Conservation (phyloP, 2,329 filamentous ascomycete species). For the Canariomyces notabilis region DNA sequence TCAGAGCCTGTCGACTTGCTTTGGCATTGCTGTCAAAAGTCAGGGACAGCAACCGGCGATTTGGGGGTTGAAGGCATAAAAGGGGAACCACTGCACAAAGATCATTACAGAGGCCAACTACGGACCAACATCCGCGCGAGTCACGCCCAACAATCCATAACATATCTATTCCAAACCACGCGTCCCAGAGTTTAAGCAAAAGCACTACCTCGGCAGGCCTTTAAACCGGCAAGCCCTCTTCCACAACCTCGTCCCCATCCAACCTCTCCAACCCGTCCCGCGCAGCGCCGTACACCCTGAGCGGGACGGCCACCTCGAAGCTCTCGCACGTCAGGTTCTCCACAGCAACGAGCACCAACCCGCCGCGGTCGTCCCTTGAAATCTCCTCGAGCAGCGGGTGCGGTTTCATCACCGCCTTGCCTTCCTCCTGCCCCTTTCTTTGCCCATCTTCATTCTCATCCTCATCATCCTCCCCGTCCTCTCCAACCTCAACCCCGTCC, state of each 20-base stretch:
- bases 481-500: constrained; percentile 26
- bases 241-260: constrained; percentile 50
- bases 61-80: no score
- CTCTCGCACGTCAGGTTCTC: constrained; percentile 80
- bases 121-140: no score
- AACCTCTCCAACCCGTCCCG: constrained; percentile 52
- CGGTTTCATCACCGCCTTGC: constrained; percentile 15
- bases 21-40: no score
- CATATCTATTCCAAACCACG: background rate
- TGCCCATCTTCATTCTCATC: constrained; percentile 13
- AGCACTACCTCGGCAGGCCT: background rate
- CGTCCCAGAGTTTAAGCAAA: no score
- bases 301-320: constrained; percentile 81
- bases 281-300: constrained; percentile 70
- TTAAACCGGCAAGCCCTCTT: constrained; percentile 26
- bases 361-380: constrained; percentile 71
- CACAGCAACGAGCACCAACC: constrained; percentile 66
- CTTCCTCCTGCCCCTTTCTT: background rate
- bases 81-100: no score
- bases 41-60: no score
- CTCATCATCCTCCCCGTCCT: constrained; percentile 26
- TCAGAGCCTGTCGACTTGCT: no score
- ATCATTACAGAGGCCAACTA: no score
- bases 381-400: constrained; percentile 71
- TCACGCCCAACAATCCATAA: background rate